Percentiles rank a stretch among this genome's conserved stretches.
Conservation (phyloP, 306 rosid species). For the Pyrus bretschneideri region DNA sequence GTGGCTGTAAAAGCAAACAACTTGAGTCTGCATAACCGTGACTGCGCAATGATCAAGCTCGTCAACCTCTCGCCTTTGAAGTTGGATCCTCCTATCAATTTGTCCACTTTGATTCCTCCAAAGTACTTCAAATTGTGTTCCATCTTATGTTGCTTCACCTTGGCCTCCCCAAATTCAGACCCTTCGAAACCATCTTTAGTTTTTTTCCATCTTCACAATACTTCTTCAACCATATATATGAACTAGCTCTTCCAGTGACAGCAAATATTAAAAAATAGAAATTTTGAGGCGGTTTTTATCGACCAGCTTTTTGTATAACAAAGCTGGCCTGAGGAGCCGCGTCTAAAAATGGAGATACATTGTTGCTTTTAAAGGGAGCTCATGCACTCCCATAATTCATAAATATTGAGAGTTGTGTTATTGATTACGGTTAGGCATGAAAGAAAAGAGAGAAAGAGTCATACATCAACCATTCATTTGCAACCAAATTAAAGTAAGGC, state of each 20-base stretch:
- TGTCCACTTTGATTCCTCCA: slow-evolving; percentile 12
- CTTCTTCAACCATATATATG: background rate
- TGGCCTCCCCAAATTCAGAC: background rate
- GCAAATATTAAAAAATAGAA: background rate
- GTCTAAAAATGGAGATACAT: background rate
- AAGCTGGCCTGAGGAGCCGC: slow-evolving; percentile 13
- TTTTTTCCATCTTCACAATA: background rate
- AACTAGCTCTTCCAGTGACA: background rate
- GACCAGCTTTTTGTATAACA: background rate
- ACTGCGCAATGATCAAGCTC: slow-evolving; percentile 15
- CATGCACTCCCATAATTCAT: background rate
- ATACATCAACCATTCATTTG: background rate
- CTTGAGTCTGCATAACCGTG: slow-evolving; percentile 19
- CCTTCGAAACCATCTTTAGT: background rate
- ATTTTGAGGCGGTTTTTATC: background rate
- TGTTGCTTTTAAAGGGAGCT: background rate
- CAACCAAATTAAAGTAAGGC: background rate
- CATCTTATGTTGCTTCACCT: slow-evolving; percentile 12
- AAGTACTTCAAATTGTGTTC: slow-evolving; percentile 6
- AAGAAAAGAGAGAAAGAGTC: background rate
- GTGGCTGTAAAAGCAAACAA: slow-evolving; percentile 32
- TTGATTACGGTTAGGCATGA: background rate
- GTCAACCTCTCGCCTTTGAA: slow-evolving; percentile 30
- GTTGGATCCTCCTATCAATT: slow-evolving; percentile 6
- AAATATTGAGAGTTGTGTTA: background rate